Base-by-base conservation (phyloP, 2,329 filamentous ascomycete species). In the Teratosphaeriaceae sp. region DNA sequence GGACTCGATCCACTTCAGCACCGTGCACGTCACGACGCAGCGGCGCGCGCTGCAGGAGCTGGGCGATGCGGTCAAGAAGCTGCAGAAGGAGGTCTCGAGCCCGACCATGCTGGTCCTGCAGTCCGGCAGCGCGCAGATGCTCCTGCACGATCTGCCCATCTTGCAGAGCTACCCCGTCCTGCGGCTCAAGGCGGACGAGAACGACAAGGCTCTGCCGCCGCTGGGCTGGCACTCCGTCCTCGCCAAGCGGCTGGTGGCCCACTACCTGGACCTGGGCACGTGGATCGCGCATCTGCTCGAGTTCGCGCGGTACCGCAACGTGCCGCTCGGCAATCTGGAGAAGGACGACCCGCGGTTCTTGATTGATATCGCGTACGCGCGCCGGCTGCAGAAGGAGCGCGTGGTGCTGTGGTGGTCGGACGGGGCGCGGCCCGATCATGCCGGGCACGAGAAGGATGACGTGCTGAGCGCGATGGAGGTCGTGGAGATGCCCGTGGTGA, bases 331-430 rank as follows among this genome's bases (percentile, higher is more conserved):
- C 66, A 98, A 99, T 56, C 70, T 99, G 23, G 92, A 97, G 63
- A 82, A 83, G 33, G 92, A 97, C 53, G 92, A 98, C 56, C 90
- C 92, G 21, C 80, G 88, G 2, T 97, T 92, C 68, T 70, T 98
- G 42, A 98, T 99, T 54, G 92, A 99, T 60, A 80, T 99, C 43
- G 86, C 90, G 0, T 99, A 97, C 62, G 92, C 92, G 0, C 76
- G 94, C 44, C 79, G 89, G 15, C 70, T 99, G 40, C 88, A 95
- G 58, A 84, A 85, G 52, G 95, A 90, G 59, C 88, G 89, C 44
- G 87, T 98, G 1, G 85, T 98, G 5, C 72, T 99, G 5, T 99
- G 92, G 92, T 99, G 92, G 92, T 97, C 90, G 15, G 75, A 79
- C 8, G 82, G 84, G 5, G 80, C 90, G 0, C 80, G 84, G 40